These are phyloP conservation scores for Daldinia loculata DNA, from an alignment of 495 filamentous ascomycete genomes.

Conservation along the genomic window DNA sequence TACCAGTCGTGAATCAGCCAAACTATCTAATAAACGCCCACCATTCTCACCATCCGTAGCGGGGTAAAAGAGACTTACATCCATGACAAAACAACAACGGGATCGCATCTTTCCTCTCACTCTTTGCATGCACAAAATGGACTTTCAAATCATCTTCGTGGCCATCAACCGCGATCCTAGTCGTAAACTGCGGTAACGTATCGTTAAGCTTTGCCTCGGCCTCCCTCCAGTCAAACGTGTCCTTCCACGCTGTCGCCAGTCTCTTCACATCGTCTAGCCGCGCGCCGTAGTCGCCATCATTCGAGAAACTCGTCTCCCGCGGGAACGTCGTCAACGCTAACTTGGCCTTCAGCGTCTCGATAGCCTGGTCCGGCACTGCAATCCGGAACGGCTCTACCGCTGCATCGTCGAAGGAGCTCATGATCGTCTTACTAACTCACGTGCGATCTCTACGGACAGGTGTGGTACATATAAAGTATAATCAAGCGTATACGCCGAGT, in stretches of 20 bases:
- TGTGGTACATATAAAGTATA: too few species aligned
- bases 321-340: constrained; percentile 41
- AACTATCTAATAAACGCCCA: too few species aligned
- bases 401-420: not conserved
- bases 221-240: constrained; percentile 39
- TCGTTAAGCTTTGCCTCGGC: constrained; percentile 59
- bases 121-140: constrained; percentile 61
- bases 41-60: not conserved
- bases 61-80: constrained; percentile 56
- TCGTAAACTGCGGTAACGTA: constrained; percentile 59
- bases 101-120: constrained; percentile 53
- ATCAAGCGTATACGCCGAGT: not conserved
- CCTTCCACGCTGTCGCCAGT: constrained; percentile 29
- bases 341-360: constrained; percentile 33
- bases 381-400: constrained; percentile 38
- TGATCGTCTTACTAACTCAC: not conserved
- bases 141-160: constrained; percentile 54
- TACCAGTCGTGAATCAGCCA: not conserved
- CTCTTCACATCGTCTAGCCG: constrained; percentile 36
- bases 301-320: constrained; percentile 38
- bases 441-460: not conserved
- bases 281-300: constrained; percentile 39
- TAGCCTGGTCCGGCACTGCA: constrained; percentile 33
- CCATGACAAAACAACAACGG: constrained; percentile 66
- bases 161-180: constrained; percentile 50